Conservation (phyloP, 1,139 yeast species). For the Debaryomyces udenii region DNA sequence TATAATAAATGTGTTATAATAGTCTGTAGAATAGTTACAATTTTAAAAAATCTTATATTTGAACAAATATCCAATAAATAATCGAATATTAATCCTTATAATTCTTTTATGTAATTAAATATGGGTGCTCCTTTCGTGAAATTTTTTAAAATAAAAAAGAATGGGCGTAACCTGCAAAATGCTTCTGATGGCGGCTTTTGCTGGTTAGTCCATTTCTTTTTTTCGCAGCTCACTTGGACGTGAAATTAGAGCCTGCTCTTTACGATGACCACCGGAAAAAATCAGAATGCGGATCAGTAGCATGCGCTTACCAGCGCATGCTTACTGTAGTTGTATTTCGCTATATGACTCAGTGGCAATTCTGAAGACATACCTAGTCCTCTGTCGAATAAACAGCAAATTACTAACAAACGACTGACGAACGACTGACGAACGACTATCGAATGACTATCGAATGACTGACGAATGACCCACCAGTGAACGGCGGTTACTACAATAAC, state of each 20-base stretch:
- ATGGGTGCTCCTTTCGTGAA: conserved; percentile 6
- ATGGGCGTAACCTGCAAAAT: conserved; percentile 9
- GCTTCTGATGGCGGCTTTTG: background rate
- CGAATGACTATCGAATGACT: too few relatives aligned
- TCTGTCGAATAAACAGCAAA: too few relatives aligned
- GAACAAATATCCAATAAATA: conserved; percentile 1
- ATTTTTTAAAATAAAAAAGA: conserved; percentile 10
- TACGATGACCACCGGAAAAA: background rate
- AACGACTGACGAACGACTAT: too few relatives aligned
- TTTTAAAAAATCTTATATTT: background rate
- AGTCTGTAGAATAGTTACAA: background rate
- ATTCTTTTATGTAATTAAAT: conserved; percentile 7
- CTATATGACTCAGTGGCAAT: too few relatives aligned
- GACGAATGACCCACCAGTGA: too few relatives aligned
- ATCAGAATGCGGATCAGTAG: background rate
- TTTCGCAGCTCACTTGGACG: conserved; percentile 5
- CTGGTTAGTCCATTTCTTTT: conserved; percentile 7
- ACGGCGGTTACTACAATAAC: too few relatives aligned
- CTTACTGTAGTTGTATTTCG: too few relatives aligned
- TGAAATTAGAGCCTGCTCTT: conserved; percentile 1
- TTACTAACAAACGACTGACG: too few relatives aligned
- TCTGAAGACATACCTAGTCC: too few relatives aligned
- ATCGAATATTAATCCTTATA: conserved; percentile 6
- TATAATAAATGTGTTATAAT: background rate
- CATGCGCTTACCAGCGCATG: background rate